Evolutionary conservation across 2,329 filamentous ascomycete genomes (phyloP).

Genomic region (Paraconiothyrium brasiliense): DNA sequence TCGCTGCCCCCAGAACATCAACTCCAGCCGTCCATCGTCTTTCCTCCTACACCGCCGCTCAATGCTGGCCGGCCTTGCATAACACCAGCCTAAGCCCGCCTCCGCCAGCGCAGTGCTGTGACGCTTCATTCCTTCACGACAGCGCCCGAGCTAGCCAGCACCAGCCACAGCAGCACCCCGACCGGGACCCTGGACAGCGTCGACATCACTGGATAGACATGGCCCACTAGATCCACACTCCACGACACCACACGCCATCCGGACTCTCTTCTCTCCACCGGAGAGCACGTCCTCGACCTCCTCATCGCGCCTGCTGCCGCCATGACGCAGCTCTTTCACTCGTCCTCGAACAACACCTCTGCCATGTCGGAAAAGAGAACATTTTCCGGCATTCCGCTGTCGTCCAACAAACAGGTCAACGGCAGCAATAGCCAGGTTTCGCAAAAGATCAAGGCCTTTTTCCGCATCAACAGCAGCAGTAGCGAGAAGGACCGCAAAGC

Average conservation of each 20-base stretch:
- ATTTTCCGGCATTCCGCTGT: constrained; percentile 58
- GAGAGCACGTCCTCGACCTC: constrained; percentile 18
- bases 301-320: constrained; percentile 15
- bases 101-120: constrained; percentile 21
- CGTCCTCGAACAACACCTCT: constrained; percentile 41
- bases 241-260: constrained; percentile 27
- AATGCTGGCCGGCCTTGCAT: constrained; percentile 1
- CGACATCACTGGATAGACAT: constrained; percentile 31
- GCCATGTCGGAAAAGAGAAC: constrained; percentile 57
- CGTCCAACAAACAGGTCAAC: constrained; percentile 58
- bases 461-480: constrained; percentile 69
- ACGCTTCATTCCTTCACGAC: constrained; percentile 39
- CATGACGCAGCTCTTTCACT: constrained; percentile 57
- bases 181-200: constrained; percentile 32
- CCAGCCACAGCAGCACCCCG: constrained; percentile 32
- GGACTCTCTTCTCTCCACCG: constrained; percentile 21
- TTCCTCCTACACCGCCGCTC: constrained; percentile 5
- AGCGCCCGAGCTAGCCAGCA: constrained; percentile 19
- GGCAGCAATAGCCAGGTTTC: constrained; percentile 64
- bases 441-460: constrained; percentile 74
- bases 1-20: background rate
- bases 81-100: constrained; percentile 7
- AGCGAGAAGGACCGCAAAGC: constrained; percentile 55
- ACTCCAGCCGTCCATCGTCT: background rate
- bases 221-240: constrained; percentile 43